phyloP scores from a whole-genome alignment of 2,329 filamentous ascomycete species.

The Xylariaceae sp. region DNA sequence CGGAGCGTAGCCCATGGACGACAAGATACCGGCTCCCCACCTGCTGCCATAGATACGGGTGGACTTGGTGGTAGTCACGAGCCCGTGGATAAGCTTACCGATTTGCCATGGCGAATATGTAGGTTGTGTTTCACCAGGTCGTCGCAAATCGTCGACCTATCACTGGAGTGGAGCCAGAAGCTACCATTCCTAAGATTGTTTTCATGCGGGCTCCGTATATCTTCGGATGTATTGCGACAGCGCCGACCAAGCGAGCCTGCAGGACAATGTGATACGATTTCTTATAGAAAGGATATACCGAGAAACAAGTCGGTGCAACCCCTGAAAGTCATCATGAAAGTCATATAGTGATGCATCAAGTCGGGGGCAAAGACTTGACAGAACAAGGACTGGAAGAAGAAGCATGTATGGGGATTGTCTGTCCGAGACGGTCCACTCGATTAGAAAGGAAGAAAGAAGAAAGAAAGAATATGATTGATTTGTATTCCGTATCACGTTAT shows the following conservation, averaged over 20 bases:
- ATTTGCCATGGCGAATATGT: constrained; percentile 10
- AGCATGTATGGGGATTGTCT: constrained; percentile 1
- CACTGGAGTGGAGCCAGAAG: constrained; percentile 16
- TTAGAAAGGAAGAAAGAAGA: neutral
- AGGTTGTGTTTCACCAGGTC: constrained; percentile 24
- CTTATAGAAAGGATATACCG: neutral
- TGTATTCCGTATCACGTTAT: constrained; percentile 8
- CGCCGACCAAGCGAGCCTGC: constrained; percentile 1
- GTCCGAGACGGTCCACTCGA: constrained; percentile 10
- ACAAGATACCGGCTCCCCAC: neutral
- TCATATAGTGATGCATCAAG: constrained; percentile 16
- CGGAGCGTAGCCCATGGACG: neutral
- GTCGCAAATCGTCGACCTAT: constrained; percentile 15
- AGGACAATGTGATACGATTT: neutral
- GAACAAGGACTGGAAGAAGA: constrained; percentile 13
- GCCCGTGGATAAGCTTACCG: constrained; percentile 13
- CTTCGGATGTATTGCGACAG: neutral
- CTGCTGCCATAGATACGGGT: constrained; percentile 1
- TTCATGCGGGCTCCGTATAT: constrained; percentile 6
- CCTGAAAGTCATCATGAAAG: neutral
- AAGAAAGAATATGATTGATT: neutral
- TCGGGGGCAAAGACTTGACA: constrained; percentile 16
- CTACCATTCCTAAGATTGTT: neutral
- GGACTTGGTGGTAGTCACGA: constrained; percentile 10
- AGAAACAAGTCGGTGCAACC: neutral